Evolutionary conservation across 495 filamentous ascomycete genomes (phyloP).

Genomic region (Cercophora sp.): DNA sequence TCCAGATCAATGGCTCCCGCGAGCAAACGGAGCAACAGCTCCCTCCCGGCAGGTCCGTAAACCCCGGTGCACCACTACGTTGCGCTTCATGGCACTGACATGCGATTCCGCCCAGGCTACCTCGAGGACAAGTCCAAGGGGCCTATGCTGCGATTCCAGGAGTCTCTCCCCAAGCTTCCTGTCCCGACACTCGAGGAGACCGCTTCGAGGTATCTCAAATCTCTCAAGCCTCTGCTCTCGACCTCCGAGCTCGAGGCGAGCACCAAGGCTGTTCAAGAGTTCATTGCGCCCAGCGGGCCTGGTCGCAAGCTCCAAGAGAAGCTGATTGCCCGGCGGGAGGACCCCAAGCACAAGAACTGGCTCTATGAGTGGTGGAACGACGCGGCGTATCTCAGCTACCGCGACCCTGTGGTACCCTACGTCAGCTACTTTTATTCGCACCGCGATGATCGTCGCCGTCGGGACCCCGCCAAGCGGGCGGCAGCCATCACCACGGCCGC

Average conservation of each 20-base stretch:
- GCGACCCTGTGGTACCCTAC: slow-evolving; percentile 95
- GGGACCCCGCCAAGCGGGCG: slow-evolving; percentile 86
- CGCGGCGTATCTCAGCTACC: slow-evolving; percentile 83
- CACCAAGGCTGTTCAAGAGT: slow-evolving; percentile 76
- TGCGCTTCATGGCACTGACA: slow-evolving; percentile 1
- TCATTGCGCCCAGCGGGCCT: slow-evolving; percentile 74
- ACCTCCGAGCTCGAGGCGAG: slow-evolving; percentile 69
- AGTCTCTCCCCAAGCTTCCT: slow-evolving; percentile 85
- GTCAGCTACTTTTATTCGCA: slow-evolving; percentile 99
- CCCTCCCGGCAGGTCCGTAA: slow-evolving; percentile 53
- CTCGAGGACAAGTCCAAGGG: slow-evolving; percentile 88
- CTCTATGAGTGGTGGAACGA: slow-evolving; percentile 97
- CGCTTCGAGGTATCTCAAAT: slow-evolving; percentile 83
- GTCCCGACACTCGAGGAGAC: slow-evolving; percentile 95
- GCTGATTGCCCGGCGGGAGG: slow-evolving; percentile 72
- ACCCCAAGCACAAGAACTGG: slow-evolving; percentile 91
- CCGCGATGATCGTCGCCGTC: slow-evolving; percentile 83
- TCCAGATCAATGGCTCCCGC: slow-evolving; percentile 53
- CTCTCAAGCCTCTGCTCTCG: slow-evolving; percentile 77
- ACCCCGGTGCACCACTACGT: slow-evolving; percentile 13
- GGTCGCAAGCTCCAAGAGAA: slow-evolving; percentile 87
- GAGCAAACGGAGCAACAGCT: slow-evolving; percentile 53
- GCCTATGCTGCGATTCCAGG: slow-evolving; percentile 92
- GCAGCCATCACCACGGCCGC: slow-evolving; percentile 81
- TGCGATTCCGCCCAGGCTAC: slow-evolving; percentile 58